phyloP scores from a whole-genome alignment of 306 rosid genomes.

The Datisca glomerata region DNA sequence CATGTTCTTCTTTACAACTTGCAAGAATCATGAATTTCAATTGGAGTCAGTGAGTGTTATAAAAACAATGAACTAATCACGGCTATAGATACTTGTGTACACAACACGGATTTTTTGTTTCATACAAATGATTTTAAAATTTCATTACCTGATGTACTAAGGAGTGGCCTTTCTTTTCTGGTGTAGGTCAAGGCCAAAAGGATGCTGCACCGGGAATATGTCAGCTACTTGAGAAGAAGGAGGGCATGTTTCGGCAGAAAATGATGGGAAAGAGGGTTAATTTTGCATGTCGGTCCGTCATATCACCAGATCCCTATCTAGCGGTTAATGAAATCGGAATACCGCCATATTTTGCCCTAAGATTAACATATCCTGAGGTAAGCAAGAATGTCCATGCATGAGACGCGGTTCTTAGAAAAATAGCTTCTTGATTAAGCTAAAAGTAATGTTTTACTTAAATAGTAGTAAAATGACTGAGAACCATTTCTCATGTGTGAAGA shows the following conservation, averaged over 20 bases:
- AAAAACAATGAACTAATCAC: too few relatives aligned
- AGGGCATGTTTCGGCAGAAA: conserved; percentile 93
- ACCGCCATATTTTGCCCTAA: conserved; percentile 81
- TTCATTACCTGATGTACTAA: too few relatives aligned
- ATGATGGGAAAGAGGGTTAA: conserved; percentile 99
- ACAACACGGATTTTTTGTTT: too few relatives aligned
- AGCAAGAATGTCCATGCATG: conserved; percentile 5
- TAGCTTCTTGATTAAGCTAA: neutral
- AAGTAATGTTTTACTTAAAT: too few relatives aligned
- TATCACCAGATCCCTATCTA: conserved; percentile 95
- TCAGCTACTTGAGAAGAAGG: conserved; percentile 93
- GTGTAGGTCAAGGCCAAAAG: conserved; percentile 38
- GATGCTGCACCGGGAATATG: conserved; percentile 55
- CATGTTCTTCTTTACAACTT: too few relatives aligned
- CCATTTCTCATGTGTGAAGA: too few relatives aligned
- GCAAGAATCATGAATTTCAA: too few relatives aligned
- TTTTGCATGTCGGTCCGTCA: conserved; percentile 95
- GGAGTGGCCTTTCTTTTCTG: conserved; percentile 13
- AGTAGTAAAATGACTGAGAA: too few relatives aligned
- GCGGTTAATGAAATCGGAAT: conserved; percentile 98
- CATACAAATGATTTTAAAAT: too few relatives aligned
- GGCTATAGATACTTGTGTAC: too few relatives aligned
- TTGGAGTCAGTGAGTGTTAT: too few relatives aligned
- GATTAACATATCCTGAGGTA: conserved; percentile 92
- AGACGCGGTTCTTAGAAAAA: neutral